phyloP scores from a whole-genome alignment of 2,329 filamentous ascomycete genomes.

The Exophiala viscosa region DNA sequence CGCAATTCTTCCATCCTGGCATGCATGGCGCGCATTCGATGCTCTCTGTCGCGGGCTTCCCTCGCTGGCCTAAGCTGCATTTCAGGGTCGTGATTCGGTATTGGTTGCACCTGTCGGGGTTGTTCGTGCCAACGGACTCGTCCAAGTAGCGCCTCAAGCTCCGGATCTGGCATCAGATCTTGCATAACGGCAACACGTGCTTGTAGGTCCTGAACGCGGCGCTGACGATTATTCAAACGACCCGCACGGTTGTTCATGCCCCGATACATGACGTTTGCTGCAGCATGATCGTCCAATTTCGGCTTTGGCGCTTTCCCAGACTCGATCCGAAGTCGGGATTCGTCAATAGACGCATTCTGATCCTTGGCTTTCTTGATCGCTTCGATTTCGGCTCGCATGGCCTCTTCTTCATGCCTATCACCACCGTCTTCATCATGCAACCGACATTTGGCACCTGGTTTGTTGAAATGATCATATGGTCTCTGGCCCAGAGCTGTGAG shows the following conservation, averaged over 20 bases:
- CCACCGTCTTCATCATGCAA: conserved; percentile 58
- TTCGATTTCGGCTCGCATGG: conserved; percentile 31
- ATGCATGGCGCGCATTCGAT: not conserved
- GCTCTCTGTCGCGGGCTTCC: not conserved
- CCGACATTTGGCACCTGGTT: conserved; percentile 54
- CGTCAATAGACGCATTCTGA: conserved; percentile 28
- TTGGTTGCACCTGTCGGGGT: not conserved
- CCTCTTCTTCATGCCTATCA: conserved; percentile 28
- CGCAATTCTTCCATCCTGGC: too few relatives aligned
- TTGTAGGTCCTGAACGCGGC: conserved; percentile 2
- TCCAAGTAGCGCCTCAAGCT: not conserved
- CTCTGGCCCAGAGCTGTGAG: conserved; percentile 44
- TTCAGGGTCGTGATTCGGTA: not conserved
- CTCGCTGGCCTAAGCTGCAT: not conserved
- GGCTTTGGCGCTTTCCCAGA: conserved; percentile 10
- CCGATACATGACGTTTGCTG: conserved; percentile 6
- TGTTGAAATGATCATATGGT: conserved; percentile 78
- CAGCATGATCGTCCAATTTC: conserved; percentile 7
- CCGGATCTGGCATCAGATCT: conserved; percentile 7
- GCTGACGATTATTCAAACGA: conserved; percentile 6
- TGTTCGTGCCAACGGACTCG: not conserved
- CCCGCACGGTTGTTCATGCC: conserved; percentile 6
- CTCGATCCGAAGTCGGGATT: conserved; percentile 22
- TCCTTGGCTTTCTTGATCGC: conserved; percentile 31
- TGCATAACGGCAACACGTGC: not conserved